Base-by-base conservation (phyloP, 176 grass and related monocot species). In the Ensete ventricosum region DNA sequence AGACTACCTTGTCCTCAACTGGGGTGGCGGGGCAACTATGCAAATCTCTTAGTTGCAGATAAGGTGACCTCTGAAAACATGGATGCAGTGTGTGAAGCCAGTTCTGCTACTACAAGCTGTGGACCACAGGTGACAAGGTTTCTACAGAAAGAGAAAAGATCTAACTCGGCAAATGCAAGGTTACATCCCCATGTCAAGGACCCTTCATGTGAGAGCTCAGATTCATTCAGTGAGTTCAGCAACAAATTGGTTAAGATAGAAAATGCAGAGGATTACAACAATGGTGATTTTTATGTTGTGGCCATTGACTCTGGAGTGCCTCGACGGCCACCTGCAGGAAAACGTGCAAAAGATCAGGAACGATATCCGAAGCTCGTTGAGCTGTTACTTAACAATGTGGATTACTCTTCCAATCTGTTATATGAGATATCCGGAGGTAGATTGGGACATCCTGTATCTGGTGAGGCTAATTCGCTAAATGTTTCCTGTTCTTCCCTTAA, bases 291-390 rank as follows among this genome's bases (percentile, higher is more conserved):
- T 26, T 70, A 76, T 64, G 78, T 91, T 84, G 84, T 93, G 74
- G 88, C 90, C 10, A 98, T 98, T 55, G 95, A 98, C 72, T 93
- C 86, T 21, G 90, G 95, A 52, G 95, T 98, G 52, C 90, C 94
- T 12, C 88, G 90, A 25, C 85, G 94, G 48, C 94, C 90, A 10
- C 94, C 94, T 43, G 84, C 76, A 52, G 88, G 94, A 34, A 88
- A 89, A 80, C 90, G 94, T 73, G 78, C 79, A 50, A 91, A 93
- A 83, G 94, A 98, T 84, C 83, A 90, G 79, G 90, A 91, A 68
- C 75, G 82, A 19, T 98, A 98, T 69, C 88, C 90, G 62, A 98
- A 91, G 84, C 78, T 93, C 69, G 90, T 98, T 8, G 90, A 93
- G 24, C 85, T 98, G 65, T 87, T 98, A 59, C 74, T 98, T 72